A percentile compares a stretch with the other conserved stretches of the same genome.
phyloP scores from a whole-genome alignment of 179 eudicot genomes.

The Corrigiola litoralis region DNA sequence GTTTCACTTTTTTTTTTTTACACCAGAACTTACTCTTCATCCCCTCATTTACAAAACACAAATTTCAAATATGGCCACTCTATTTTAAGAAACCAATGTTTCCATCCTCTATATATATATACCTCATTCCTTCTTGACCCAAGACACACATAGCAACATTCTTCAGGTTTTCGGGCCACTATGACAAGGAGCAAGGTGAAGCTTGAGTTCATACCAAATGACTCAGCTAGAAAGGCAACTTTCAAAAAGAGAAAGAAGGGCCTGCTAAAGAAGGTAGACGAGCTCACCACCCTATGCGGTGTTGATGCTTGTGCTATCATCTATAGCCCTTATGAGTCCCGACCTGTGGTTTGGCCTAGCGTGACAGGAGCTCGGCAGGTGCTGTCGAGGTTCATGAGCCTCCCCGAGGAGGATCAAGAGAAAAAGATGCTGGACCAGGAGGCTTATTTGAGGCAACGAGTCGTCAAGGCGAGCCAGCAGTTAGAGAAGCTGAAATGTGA shows the following conservation, averaged over 20 bases:
- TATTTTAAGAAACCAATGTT: neutral
- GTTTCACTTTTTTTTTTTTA: too few species aligned
- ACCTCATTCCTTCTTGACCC: neutral
- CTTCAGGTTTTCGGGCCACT: neutral
- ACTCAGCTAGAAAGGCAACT: conserved; percentile 43
- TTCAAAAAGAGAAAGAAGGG: conserved; percentile 58
- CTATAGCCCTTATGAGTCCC: conserved; percentile 36
- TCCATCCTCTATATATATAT: neutral
- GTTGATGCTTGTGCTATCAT: conserved; percentile 44
- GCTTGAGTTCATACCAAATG: conserved; percentile 40
- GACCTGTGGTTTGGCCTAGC: conserved; percentile 43
- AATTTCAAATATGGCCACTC: too few species aligned
- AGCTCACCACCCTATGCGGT: conserved; percentile 47
- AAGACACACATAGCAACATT: neutral
- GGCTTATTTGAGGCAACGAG: conserved; percentile 15
- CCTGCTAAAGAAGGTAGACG: conserved; percentile 42
- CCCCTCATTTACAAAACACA: too few species aligned
- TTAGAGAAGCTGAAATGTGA: conserved; percentile 10
- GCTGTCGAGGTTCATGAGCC: conserved; percentile 1
- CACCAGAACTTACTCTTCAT: too few species aligned
- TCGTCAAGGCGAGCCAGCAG: conserved; percentile 14
- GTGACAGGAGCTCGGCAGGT: conserved; percentile 16
- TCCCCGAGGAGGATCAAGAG: conserved; percentile 17
- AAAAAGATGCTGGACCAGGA: conserved; percentile 32
- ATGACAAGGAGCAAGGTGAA: conserved; percentile 55